phyloP scores from a whole-genome alignment of 73 alveolate species.

The Halteria grandinella region DNA sequence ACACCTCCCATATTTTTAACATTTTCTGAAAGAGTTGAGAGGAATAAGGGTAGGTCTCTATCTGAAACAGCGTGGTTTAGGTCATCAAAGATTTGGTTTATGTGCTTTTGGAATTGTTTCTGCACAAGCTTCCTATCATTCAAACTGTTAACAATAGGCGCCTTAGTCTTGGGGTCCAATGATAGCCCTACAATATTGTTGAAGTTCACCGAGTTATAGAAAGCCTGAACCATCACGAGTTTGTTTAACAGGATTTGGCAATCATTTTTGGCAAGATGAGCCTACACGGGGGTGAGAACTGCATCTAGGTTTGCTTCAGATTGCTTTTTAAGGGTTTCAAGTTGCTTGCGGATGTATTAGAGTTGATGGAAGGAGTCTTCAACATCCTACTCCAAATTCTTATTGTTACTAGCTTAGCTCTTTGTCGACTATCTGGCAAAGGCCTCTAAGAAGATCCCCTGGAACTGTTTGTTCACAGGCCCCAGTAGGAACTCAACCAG shows the following conservation, averaged over 20 bases:
- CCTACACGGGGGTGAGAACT: constrained; percentile 31
- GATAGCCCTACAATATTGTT: constrained; percentile 35
- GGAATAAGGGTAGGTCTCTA: constrained; percentile 37
- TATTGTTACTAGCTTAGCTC: neutral
- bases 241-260: constrained; percentile 32
- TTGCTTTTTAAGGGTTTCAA: constrained; percentile 27
- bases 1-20: constrained; percentile 60
- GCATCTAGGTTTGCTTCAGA: constrained; percentile 36
- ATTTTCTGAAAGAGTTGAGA: constrained; percentile 30
- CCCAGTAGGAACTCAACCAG: constrained; percentile 1
- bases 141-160: neutral
- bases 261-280: constrained; percentile 40
- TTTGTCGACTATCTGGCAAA: constrained; percentile 38
- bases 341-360: constrained; percentile 2
- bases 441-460: constrained; percentile 4
- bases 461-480: constrained; percentile 26
- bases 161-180: constrained; percentile 23
- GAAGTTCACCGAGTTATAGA: constrained; percentile 48
- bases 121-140: constrained; percentile 37
- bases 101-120: constrained; percentile 53
- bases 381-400: constrained; percentile 31
- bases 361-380: constrained; percentile 27
- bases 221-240: constrained; percentile 42
- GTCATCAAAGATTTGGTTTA: constrained; percentile 23
- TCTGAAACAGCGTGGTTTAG: neutral